phyloP scores from a whole-genome alignment of 257 asterid species.

The Lycium barbarum region DNA sequence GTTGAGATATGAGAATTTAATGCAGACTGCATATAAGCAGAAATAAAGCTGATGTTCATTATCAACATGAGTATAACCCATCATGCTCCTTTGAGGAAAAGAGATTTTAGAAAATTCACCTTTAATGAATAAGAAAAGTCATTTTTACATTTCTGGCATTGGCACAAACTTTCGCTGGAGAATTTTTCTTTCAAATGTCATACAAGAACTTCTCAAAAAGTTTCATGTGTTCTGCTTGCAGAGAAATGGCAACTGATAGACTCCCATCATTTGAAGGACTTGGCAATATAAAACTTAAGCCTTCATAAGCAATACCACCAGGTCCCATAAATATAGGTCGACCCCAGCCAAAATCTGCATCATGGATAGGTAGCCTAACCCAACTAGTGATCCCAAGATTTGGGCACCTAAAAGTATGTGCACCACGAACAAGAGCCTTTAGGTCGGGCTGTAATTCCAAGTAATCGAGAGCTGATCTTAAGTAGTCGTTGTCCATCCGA shows the following conservation, averaged over 20 bases:
- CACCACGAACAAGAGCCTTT: conserved; percentile 79
- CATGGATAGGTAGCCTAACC: conserved; percentile 83
- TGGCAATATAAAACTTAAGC: conserved; percentile 72
- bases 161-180: neutral
- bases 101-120: neutral
- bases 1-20: neutral
- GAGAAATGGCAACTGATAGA: conserved; percentile 71
- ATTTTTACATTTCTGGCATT: neutral
- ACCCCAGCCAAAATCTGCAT: conserved; percentile 88
- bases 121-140: neutral
- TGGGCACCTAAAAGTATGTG: conserved; percentile 81
- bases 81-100: neutral
- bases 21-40: neutral
- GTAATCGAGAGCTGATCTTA: conserved; percentile 79
- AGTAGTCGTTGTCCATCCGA: conserved; percentile 76
- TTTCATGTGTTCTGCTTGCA: conserved; percentile 79
- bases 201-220: conserved; percentile 65
- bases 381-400: conserved; percentile 89
- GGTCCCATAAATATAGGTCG: conserved; percentile 88
- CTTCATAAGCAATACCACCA: conserved; percentile 85
- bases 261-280: conserved; percentile 68
- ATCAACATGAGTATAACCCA: neutral
- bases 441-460: conserved; percentile 83
- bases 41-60: neutral
- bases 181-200: conserved; percentile 50